These are phyloP conservation scores for Leishmania arabica DNA, from an alignment of 208 protist genomes.

Conservation along the genomic window DNA sequence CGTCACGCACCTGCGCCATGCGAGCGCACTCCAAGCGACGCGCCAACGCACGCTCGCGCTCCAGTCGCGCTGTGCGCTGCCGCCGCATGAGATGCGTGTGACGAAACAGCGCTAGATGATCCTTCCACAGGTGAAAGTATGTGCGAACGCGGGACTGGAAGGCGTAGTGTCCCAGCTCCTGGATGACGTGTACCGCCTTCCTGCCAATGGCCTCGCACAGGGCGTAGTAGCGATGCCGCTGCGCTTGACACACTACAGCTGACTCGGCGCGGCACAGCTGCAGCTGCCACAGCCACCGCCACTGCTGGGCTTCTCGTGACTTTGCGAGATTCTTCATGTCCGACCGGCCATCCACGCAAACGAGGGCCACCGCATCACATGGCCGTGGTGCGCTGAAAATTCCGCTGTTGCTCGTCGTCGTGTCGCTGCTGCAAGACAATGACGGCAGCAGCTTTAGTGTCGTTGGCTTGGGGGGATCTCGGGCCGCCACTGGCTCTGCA, in stretches of 20 bases:
- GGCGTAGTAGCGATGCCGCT: slow-evolving; percentile 64
- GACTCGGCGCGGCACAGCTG: slow-evolving; percentile 49
- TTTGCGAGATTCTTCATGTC: slow-evolving; percentile 38
- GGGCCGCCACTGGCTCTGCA: too few relatives aligned
- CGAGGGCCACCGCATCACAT: slow-evolving; percentile 1
- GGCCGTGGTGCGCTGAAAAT: background rate
- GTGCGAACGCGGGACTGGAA: slow-evolving; percentile 29
- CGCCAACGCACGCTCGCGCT: slow-evolving; percentile 23
- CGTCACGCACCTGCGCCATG: slow-evolving; percentile 8
- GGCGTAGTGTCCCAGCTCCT: slow-evolving; percentile 41
- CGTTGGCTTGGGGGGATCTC: background rate
- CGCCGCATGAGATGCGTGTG: slow-evolving; percentile 57
- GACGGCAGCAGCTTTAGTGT: background rate
- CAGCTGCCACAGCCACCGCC: slow-evolving; percentile 54
- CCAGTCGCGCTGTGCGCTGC: slow-evolving; percentile 41
- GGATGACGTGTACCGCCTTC: slow-evolving; percentile 46
- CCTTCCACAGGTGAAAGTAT: slow-evolving; percentile 52
- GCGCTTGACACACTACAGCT: slow-evolving; percentile 53
- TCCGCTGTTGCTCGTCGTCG: background rate
- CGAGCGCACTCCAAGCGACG: background rate
- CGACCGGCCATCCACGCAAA: slow-evolving; percentile 49
- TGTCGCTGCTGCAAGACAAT: background rate
- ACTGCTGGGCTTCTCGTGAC: slow-evolving; percentile 41
- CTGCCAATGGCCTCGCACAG: slow-evolving; percentile 39
- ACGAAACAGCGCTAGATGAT: slow-evolving; percentile 45